phyloP scores from a whole-genome alignment of 2,329 filamentous ascomycete species.

The Epichloe elymi region DNA sequence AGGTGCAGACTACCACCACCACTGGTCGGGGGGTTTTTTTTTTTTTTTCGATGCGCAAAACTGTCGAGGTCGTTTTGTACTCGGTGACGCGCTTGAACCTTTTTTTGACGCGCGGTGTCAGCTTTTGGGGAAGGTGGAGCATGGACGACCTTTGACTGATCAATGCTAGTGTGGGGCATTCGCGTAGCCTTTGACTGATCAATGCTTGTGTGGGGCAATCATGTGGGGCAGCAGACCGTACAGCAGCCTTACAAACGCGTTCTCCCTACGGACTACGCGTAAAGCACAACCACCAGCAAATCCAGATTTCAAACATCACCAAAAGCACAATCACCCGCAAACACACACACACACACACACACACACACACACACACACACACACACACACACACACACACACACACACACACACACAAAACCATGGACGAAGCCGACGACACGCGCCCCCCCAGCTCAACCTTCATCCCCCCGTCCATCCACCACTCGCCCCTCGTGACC shows the following conservation, averaged over 20 bases:
- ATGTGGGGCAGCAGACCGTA: neutral
- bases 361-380: too few species aligned
- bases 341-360: too few species aligned
- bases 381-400: too few species aligned
- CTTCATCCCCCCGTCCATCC: conserved; percentile 60
- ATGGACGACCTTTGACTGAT: neutral
- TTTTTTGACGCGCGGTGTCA: neutral
- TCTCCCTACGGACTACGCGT: neutral
- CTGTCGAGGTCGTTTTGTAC: neutral
- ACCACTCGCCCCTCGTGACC: conserved; percentile 39
- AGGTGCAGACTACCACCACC: neutral
- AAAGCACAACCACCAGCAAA: neutral
- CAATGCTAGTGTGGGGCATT: neutral
- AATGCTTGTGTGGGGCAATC: neutral
- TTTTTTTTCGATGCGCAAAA: too few species aligned
- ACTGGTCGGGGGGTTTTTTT: neutral
- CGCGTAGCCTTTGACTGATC: neutral
- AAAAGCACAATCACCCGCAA: neutral
- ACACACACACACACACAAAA: too few species aligned
- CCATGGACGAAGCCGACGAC: conserved; percentile 7
- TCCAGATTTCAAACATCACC: neutral
- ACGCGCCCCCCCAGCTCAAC: neutral
- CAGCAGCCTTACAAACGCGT: conserved; percentile 6
- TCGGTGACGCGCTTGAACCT: neutral
- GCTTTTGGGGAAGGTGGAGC: neutral